phyloP scores from a whole-genome alignment of 2,329 filamentous ascomycete genomes.

The Peltaster fructicola region DNA sequence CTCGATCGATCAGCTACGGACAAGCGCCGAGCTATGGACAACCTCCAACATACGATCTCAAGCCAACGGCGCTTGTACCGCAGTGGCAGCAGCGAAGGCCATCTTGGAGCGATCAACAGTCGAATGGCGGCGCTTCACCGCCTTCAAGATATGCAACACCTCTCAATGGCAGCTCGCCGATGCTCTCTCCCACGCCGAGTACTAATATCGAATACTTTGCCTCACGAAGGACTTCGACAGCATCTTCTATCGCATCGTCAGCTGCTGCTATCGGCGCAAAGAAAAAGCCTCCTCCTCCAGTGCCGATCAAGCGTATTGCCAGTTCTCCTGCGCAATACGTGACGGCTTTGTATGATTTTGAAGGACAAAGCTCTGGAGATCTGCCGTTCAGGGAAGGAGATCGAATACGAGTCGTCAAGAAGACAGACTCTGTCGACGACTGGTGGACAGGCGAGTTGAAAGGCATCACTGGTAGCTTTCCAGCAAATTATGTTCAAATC shows the following conservation, averaged over 20 bases:
- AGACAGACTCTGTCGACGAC: slow-evolving; percentile 63
- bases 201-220: slow-evolving; percentile 17
- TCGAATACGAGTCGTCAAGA: slow-evolving; percentile 57
- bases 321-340: slow-evolving; percentile 26
- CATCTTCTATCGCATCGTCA: slow-evolving; percentile 1
- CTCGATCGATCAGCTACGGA: too few relatives aligned
- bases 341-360: slow-evolving; percentile 59
- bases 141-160: slow-evolving; percentile 18
- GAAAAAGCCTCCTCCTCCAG: slow-evolving; percentile 43
- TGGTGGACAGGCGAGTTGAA: slow-evolving; percentile 19
- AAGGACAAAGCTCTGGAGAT: slow-evolving; percentile 51
- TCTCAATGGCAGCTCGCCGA: slow-evolving; percentile 6
- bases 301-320: slow-evolving; percentile 41
- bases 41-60: slow-evolving; percentile 9
- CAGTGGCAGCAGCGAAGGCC: slow-evolving; percentile 5
- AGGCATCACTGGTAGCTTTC: slow-evolving; percentile 1
- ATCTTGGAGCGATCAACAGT: too few relatives aligned
- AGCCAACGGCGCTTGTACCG: slow-evolving; percentile 6
- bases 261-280: not conserved
- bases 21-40: too few relatives aligned
- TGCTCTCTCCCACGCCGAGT: slow-evolving; percentile 9
- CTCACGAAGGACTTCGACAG: slow-evolving; percentile 3
- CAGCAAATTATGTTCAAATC: slow-evolving; percentile 2
- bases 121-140: slow-evolving; percentile 16
- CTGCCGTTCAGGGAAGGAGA: slow-evolving; percentile 62